These are phyloP conservation scores for Verticillium nonalfalfae DNA, from an alignment of 2,329 filamentous ascomycete species.

Conservation along the genomic window DNA sequence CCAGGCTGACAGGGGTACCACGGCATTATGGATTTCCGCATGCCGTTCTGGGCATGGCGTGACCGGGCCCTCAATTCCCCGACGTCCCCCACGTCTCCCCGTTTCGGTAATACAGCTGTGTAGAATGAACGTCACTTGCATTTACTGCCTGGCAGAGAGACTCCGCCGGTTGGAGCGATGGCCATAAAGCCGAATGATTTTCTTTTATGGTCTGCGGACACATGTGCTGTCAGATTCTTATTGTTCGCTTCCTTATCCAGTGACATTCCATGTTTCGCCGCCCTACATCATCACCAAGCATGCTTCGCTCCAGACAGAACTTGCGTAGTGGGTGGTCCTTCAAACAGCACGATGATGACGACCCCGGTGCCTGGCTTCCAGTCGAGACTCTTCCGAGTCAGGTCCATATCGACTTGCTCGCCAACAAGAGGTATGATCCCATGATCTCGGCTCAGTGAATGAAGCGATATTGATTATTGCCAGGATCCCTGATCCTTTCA, in stretches of 20 bases:
- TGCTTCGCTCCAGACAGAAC: constrained; percentile 1
- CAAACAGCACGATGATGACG: constrained; percentile 14
- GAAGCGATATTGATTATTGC: neutral
- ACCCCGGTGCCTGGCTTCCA: constrained; percentile 23
- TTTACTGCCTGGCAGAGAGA: too few species aligned
- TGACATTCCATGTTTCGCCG: neutral
- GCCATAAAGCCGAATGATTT: too few species aligned
- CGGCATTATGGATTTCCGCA: neutral
- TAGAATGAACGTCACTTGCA: neutral
- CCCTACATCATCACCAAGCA: neutral
- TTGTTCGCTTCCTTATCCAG: too few species aligned
- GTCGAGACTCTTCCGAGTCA: constrained; percentile 26
- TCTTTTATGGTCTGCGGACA: too few species aligned
- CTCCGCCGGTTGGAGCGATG: too few species aligned
- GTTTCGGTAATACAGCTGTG: neutral
- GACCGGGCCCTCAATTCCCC: neutral
- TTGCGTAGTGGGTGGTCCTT: constrained; percentile 18
- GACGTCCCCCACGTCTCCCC: neutral
- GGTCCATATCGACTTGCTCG: constrained; percentile 29
- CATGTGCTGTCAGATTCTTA: too few species aligned
- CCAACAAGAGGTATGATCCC: constrained; percentile 22
- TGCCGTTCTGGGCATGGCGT: neutral
- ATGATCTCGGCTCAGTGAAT: neutral
- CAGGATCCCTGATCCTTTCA: constrained; percentile 49
- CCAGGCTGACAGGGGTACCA: neutral